A percentile compares a stretch with the other conserved stretches of the same genome.
Conservation (phyloP, 176 grass and related monocot species). For the Rhynchospora pubera region DNA sequence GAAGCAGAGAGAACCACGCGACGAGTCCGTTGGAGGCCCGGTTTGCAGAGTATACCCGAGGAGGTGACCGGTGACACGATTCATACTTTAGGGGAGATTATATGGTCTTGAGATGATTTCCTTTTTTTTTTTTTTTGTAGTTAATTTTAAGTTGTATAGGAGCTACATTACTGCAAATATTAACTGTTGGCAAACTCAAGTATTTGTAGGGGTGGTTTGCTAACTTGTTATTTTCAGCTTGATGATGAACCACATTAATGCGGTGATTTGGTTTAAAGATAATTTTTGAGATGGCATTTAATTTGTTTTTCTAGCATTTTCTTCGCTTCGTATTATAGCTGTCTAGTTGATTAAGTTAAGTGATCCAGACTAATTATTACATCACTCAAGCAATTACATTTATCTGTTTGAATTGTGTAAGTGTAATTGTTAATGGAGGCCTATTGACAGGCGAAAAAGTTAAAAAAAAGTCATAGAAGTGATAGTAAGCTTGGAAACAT, state of each 20-base stretch:
- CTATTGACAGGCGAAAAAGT: neutral
- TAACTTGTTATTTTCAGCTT: neutral
- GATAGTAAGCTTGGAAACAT: neutral
- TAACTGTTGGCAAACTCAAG: slow-evolving; percentile 6
- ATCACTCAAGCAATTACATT: neutral
- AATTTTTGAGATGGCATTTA: neutral
- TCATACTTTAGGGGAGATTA: neutral
- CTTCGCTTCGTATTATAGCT: neutral
- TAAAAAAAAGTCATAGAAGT: neutral
- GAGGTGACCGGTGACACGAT: neutral
- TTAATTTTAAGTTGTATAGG: slow-evolving; percentile 4
- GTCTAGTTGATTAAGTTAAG: neutral
- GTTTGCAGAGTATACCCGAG: slow-evolving; percentile 68
- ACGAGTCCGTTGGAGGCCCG: slow-evolving; percentile 44
- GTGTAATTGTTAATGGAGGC: neutral
- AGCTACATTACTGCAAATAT: neutral
- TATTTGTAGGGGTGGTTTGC: slow-evolving; percentile 16
- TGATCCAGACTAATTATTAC: neutral
- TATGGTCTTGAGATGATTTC: neutral
- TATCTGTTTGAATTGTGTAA: neutral
- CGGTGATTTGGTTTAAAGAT: neutral
- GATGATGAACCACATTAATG: neutral
- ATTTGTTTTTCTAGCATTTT: neutral
- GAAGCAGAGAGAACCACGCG: neutral
- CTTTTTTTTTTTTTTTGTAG: neutral